Conservation (phyloP, 345 rosid species). For the Eucalyptus cloeziana region DNA sequence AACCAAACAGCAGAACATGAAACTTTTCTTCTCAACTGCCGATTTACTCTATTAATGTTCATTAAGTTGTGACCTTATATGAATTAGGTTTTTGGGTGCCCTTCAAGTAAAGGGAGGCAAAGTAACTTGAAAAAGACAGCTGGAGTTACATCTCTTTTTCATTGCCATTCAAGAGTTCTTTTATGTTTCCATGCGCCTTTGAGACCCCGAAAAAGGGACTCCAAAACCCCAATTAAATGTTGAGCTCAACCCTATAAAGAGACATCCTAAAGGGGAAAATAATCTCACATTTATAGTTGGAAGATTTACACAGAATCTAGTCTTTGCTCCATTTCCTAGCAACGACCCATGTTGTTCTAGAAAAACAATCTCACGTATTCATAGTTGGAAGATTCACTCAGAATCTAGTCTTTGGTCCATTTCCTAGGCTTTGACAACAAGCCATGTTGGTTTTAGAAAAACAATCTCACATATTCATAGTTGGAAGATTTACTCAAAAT, state of each 20-base stretch:
- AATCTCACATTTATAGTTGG: too few relatives aligned
- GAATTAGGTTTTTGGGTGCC: neutral
- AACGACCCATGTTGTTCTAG: neutral
- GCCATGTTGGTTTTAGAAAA: neutral
- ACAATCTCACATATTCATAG: neutral
- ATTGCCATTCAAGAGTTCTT: too few relatives aligned
- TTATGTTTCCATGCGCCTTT: rapidly evolving
- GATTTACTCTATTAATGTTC: neutral
- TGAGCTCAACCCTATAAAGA: neutral
- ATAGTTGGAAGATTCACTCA: neutral
- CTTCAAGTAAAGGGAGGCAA: neutral
- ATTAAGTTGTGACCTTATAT: neutral
- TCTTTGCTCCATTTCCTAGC: too few relatives aligned
- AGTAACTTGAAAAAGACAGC: neutral
- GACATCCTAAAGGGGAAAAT: neutral
- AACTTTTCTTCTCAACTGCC: neutral
- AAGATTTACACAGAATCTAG: too few relatives aligned
- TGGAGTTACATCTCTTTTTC: too few relatives aligned
- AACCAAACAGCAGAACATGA: neutral
- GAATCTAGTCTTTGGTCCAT: neutral
- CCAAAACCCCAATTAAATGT: neutral
- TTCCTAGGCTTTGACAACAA: neutral
- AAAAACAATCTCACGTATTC: neutral
- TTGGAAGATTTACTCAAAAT: neutral
- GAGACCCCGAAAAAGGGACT: neutral